Evolutionary conservation across 1,139 yeast species (phyloP).

Genomic region (Yamadazyma sp.): DNA sequence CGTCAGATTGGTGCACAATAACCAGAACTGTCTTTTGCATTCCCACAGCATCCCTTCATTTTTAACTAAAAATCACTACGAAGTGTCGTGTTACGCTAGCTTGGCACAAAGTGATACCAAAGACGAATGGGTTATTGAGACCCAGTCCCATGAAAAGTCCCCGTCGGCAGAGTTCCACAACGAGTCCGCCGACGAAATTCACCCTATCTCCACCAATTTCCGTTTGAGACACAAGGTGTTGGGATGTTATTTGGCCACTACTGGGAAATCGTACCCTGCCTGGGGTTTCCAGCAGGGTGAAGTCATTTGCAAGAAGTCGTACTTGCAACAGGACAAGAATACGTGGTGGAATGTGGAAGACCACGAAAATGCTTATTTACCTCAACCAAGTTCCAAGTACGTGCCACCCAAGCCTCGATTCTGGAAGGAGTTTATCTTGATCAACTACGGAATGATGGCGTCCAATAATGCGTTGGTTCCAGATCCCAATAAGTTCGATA

Average conservation of each 20-base stretch:
- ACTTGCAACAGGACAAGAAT: conserved; percentile 55
- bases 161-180: conserved; percentile 49
- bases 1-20: conserved; percentile 55
- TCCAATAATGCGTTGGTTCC: conserved; percentile 72
- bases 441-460: conserved; percentile 77
- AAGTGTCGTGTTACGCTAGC: conserved; percentile 70
- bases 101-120: conserved; percentile 54
- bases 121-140: conserved; percentile 74
- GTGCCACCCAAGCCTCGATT: conserved; percentile 67
- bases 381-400: conserved; percentile 38
- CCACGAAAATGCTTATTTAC: conserved; percentile 50
- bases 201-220: conserved; percentile 71
- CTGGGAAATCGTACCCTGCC: conserved; percentile 68
- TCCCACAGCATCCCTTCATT: conserved; percentile 61
- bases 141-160: conserved; percentile 57
- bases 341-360: conserved; percentile 85
- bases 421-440: conserved; percentile 66
- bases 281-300: conserved; percentile 88
- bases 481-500: conserved; percentile 66
- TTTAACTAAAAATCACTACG: conserved; percentile 52
- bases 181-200: conserved; percentile 42
- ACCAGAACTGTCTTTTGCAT: conserved; percentile 57
- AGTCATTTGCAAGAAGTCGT: conserved; percentile 62
- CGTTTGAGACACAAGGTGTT: conserved; percentile 59
- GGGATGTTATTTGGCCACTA: conserved; percentile 75